A percentile compares a stretch with the other conserved stretches of the same genome.
Conservation (phyloP, 441 rosid species). For the Gossypium trilobum region DNA sequence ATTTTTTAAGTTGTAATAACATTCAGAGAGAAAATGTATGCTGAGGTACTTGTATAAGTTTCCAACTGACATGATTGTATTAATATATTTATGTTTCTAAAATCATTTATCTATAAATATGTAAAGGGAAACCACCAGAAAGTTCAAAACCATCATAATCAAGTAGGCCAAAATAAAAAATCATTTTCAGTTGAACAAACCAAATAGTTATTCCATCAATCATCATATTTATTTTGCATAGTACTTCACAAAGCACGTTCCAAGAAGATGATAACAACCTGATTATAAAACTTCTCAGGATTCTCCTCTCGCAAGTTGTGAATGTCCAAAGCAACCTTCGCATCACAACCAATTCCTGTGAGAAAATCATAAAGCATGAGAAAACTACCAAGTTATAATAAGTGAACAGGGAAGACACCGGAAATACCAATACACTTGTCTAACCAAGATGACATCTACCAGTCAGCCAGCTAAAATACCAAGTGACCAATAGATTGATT, state of each 20-base stretch:
- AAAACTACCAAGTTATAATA: neutral
- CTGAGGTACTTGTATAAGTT: neutral
- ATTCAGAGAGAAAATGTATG: neutral
- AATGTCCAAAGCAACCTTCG: slow-evolving; percentile 92
- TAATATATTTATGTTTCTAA: neutral
- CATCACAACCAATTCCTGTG: slow-evolving; percentile 93
- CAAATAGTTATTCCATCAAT: neutral
- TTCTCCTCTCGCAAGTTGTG: slow-evolving; percentile 91
- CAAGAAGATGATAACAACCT: slow-evolving; percentile 35
- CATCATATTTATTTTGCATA: slow-evolving; percentile 4
- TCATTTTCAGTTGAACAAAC: neutral
- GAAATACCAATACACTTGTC: neutral
- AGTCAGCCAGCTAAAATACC: neutral
- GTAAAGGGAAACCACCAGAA: neutral
- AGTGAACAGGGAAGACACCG: neutral
- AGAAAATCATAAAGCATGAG: slow-evolving; percentile 12
- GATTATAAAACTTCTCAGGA: slow-evolving; percentile 85
- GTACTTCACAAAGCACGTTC: slow-evolving; percentile 6
- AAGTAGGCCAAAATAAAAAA: neutral
- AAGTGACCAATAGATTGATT: neutral
- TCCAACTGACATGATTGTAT: neutral
- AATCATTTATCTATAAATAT: neutral
- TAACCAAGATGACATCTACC: slow-evolving; percentile 1
- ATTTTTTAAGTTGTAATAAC: neutral
- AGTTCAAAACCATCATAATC: neutral